Evolutionary conservation across 306 rosid genomes (phyloP).

Genomic region (Gastrolobium villosum): DNA sequence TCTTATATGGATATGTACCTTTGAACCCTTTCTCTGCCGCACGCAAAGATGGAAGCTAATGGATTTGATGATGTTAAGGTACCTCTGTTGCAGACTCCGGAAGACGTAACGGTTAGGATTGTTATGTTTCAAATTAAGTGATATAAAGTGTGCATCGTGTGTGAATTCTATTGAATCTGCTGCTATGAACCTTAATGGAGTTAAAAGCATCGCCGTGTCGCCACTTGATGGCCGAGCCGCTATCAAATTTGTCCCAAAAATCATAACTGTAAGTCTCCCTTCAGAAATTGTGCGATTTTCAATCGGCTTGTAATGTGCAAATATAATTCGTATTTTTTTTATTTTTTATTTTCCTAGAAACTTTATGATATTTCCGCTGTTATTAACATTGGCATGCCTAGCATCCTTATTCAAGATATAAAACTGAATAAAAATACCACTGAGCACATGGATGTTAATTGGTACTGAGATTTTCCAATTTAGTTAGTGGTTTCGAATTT

Average conservation of each 20-base stretch:
- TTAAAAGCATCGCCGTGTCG: constrained; percentile 62
- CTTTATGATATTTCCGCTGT: not conserved
- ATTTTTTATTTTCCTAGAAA: not conserved
- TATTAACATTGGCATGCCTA: too few relatives aligned
- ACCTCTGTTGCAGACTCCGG: constrained; percentile 58
- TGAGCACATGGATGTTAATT: too few relatives aligned
- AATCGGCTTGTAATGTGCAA: constrained; percentile 10
- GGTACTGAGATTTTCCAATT: too few relatives aligned
- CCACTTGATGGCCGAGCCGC: constrained; percentile 76
- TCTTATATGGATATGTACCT: constrained; percentile 9
- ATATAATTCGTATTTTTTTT: not conserved
- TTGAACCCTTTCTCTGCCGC: constrained; percentile 38
- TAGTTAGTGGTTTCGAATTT: too few relatives aligned
- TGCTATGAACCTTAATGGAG: constrained; percentile 60
- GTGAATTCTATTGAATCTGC: constrained; percentile 77
- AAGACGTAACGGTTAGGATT: constrained; percentile 46
- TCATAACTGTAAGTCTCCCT: constrained; percentile 61
- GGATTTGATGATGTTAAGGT: constrained; percentile 52
- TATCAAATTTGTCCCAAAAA: constrained; percentile 60
- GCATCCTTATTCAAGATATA: too few relatives aligned
- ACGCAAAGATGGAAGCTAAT: constrained; percentile 52
- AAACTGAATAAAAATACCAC: too few relatives aligned
- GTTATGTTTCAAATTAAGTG: constrained; percentile 61
- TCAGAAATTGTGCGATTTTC: constrained; percentile 17
- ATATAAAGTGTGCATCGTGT: constrained; percentile 70